Evolutionary conservation across 148 eudicot genomes (phyloP).

Genomic region (Diospyros lotus): DNA sequence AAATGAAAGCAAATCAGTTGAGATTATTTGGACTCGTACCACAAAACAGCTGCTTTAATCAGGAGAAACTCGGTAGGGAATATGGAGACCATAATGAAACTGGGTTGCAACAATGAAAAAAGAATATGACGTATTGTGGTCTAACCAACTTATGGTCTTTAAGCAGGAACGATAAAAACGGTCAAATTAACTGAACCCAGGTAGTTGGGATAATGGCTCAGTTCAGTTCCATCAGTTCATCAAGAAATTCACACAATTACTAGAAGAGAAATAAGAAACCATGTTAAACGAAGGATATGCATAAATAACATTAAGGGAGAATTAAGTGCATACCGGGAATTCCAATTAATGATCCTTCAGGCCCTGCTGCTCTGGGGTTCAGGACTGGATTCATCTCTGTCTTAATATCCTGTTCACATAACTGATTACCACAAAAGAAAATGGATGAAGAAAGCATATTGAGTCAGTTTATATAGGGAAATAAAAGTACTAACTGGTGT

Average conservation of each 20-base stretch:
- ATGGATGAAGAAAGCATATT: not conserved
- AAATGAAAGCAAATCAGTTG: too few species aligned
- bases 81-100: too few species aligned
- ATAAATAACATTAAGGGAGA: not conserved
- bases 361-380: slow-evolving; percentile 48
- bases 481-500: slow-evolving; percentile 32
- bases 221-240: not conserved
- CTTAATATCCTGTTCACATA: slow-evolving; percentile 53
- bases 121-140: too few species aligned
- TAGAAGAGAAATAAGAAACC: not conserved
- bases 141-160: too few species aligned
- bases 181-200: too few species aligned
- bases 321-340: slow-evolving; percentile 43
- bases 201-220: too few species aligned
- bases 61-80: too few species aligned
- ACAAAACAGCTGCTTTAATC: too few species aligned
- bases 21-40: too few species aligned
- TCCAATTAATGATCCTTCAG: slow-evolving; percentile 61
- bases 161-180: too few species aligned
- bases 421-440: slow-evolving; percentile 4
- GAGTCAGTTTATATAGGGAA: not conserved
- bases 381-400: slow-evolving; percentile 46
- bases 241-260: not conserved
- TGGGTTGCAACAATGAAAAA: too few species aligned
- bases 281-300: not conserved